Evolutionary conservation across 495 filamentous ascomycete species (phyloP), one percentile per base, ranked within the genome.

Genomic region (Cetradonia linearis): DNA sequence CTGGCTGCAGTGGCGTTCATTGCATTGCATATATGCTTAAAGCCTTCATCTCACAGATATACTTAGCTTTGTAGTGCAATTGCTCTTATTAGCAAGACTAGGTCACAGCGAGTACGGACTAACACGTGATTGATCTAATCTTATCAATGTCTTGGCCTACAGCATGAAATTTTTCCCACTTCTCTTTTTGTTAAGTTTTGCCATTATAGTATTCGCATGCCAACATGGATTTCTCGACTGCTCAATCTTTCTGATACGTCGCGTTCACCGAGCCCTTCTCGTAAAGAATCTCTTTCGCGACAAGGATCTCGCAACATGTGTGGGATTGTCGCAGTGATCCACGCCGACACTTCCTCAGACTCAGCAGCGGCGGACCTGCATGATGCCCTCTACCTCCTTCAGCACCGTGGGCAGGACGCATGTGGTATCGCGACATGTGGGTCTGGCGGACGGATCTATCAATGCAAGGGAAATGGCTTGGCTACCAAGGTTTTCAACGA

Each of bases 401-500:
- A 62, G 36, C 61, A 79, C 69, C 72, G 91, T 67, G 91, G 91
- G 58, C 90, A 96, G 70, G 91, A 96, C 85, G 91, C 91, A 33
- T 90, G 86, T 54, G 91, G 91, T 55, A 93, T 63, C 54, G 74
- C 77, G 23, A 91, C 85, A 30, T 94, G 89, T 65, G 85, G 81
- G 2, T 71, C 79, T 0, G 87, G 89, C n/a, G 92, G 92, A 60
- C 80, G 88, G 14, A 86, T 96, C 60, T 91, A 85, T 72, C 91
- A 95, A 68, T 84, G 88, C 73, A 96, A 96, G 74, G 88, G 89
- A 56, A 92, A 92, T 71, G 91, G 91, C 42, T 89, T 96, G 82
- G 93, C 89, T 33, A 79, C 86, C 61, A 31, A 27, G 16, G 47
- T 95, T 62, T 95, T 95, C 74, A 78, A 82, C 46, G 62, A 77